Base-by-base conservation (phyloP, 306 rosid genomes). In the Trifolium subterraneum region DNA sequence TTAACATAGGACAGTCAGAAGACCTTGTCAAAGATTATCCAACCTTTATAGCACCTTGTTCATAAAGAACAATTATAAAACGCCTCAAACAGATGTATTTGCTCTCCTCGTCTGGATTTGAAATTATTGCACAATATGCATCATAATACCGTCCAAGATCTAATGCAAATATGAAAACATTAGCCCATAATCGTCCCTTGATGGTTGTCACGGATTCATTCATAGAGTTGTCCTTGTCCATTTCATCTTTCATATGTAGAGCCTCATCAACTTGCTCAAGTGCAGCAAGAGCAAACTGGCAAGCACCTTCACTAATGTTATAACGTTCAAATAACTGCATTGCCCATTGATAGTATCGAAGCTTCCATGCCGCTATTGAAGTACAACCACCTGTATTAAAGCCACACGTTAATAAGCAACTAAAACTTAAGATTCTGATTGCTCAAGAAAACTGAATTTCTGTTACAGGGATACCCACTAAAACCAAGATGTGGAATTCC, bases 91-190 rank as follows among this genome's bases (percentile, higher is more conserved):
- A 94, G 73, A 90, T 87, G 77, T 83, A 71, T 81, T 94, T 88
- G 88, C 96, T 94, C 88, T 91, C 97, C 85, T 89, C 96, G 31
- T 94, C 97, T 56, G 98, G 98, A 82, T 94, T 94, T 72, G 98
- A 88, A 80, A 91, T 84, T 80, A 94, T 91, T 64, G 97, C 97
- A 84, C 98, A 94, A 73, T 90, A 94, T 20, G 97, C 97, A 83
- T 94, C 97, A 73, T 83, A 81, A 74, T 80, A 86, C 68, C 71
- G 89, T 66, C 91, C 86, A 39, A 90, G 98, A 78, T 94, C 98
- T 76, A 94, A 73, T 2, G 96, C 80, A 82, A 91, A 94, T 87
- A 87, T 94, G 83, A 92, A 94, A 68, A 90, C 93, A 80, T 94
- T 92, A 31, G 97, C 92, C 98, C 98, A 94, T 20, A 94, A 88